phyloP scores from a whole-genome alignment of 768 basidiomycete species.

The Mycena amicta region DNA sequence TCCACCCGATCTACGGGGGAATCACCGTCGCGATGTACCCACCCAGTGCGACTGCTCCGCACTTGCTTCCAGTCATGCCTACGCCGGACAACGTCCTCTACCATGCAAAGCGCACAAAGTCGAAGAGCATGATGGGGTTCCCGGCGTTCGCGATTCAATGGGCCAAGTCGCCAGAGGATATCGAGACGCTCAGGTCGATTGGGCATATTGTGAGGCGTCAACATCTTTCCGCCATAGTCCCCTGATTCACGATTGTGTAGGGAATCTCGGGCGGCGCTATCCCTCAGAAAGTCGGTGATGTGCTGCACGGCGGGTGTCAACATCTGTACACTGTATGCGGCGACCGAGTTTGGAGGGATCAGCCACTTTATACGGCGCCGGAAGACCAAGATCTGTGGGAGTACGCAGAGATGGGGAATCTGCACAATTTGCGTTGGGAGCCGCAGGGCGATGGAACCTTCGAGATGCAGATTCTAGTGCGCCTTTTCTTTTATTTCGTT shows the following conservation, averaged over 20 bases:
- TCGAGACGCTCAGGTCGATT: conserved; percentile 30
- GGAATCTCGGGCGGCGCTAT: conserved; percentile 26
- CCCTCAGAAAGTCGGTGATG: conserved; percentile 34
- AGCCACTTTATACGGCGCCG: conserved; percentile 15
- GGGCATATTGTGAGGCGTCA: conserved; percentile 30
- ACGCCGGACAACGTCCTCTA: conserved; percentile 43
- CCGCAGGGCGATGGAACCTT: conserved; percentile 39
- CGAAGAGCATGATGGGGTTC: conserved; percentile 33
- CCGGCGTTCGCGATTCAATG: conserved; percentile 43
- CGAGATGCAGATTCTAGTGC: conserved; percentile 42
- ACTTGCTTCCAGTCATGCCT: conserved; percentile 37
- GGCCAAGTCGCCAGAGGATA: conserved; percentile 29
- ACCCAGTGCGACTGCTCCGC: conserved; percentile 24
- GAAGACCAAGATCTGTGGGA: conserved; percentile 30
- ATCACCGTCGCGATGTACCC: conserved; percentile 2
- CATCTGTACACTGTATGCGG: conserved; percentile 34
- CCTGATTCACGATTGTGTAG: no score
- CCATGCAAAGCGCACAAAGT: conserved; percentile 31
- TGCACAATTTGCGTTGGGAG: conserved; percentile 33
- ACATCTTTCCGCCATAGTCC: no score
- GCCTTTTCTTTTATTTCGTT: background rate
- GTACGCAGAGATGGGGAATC: conserved; percentile 32
- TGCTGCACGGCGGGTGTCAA: conserved; percentile 38
- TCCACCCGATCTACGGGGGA: conserved; percentile 19
- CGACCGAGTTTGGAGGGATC: conserved; percentile 36